A percentile compares a stretch with the other conserved stretches of the same genome.
Evolutionary conservation across 495 filamentous ascomycete genomes (phyloP).

Genomic region (Neurospora terricola): DNA sequence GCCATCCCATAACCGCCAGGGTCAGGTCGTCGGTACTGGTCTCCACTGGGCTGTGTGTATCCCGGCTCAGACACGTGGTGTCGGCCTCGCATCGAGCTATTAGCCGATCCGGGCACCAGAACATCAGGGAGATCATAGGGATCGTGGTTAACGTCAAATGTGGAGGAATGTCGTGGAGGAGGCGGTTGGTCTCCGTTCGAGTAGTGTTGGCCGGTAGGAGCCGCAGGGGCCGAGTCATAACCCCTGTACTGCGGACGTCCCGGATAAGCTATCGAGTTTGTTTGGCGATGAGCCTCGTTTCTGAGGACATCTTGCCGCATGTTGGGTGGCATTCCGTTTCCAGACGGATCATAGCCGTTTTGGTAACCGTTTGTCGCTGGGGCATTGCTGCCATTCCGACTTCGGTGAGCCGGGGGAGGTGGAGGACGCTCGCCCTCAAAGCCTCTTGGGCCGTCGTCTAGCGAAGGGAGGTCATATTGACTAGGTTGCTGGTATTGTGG

Average conservation of each 20-base stretch:
- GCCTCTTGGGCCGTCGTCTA: constrained; percentile 4
- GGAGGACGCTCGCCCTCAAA: constrained; percentile 31
- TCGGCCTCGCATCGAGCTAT: neutral
- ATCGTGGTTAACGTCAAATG: constrained; percentile 36
- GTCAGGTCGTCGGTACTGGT: constrained; percentile 51
- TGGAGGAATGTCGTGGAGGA: constrained; percentile 36
- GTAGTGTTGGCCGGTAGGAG: constrained; percentile 19
- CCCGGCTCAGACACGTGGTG: neutral
- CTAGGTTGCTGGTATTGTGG: constrained; percentile 11
- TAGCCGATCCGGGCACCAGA: neutral
- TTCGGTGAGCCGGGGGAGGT: constrained; percentile 36
- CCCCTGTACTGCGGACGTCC: constrained; percentile 38
- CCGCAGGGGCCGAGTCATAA: constrained; percentile 31
- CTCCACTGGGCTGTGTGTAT: constrained; percentile 46
- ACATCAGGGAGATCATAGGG: constrained; percentile 1
- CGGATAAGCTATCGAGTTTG: constrained; percentile 31
- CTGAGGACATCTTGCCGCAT: constrained; percentile 41
- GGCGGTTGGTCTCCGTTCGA: constrained; percentile 19
- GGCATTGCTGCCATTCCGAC: constrained; percentile 27
- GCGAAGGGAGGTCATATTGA: constrained; percentile 8
- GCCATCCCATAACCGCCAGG: constrained; percentile 6
- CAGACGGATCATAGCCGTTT: constrained; percentile 18
- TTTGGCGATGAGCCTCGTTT: constrained; percentile 37
- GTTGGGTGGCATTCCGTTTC: constrained; percentile 23
- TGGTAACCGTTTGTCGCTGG: constrained; percentile 24